Evolutionary conservation across 352 stramenopile species (phyloP), one percentile per base, ranked within the genome.

Genomic region (Phytophthora aleatoria): DNA sequence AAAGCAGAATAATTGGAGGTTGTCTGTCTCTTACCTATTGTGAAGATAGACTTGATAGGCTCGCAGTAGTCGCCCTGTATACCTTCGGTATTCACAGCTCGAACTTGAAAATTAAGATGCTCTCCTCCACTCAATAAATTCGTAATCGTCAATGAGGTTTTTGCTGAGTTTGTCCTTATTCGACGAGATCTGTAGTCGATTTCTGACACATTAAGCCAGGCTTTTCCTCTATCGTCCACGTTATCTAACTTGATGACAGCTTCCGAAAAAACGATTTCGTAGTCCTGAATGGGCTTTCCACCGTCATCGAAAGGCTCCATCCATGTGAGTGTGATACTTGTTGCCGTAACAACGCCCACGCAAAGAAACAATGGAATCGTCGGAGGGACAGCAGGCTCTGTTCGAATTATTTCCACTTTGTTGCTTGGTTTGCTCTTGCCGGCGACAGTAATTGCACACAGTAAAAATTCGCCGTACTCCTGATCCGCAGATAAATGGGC

Each of bases 251-350:
- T 74, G 13, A 91, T 85, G 3, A 88, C 51, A 4, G 79, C 81
- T 57, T 91, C 81, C 1, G 69, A 62, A 47, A 91, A 92, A 3
- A 75, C 63, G 9, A 92, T 73, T 38, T 92, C 81, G 20, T 92
- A 92, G 43, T 90, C 83, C 24, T 84, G 61, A 38, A 94, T 77
- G 1, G 70, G 57, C 13, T 72, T 73, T 0, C 86, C 86, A 12
- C 83, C 83, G 33, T 79, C 66, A 50, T 92, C 83, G 10, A 87
- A 59, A 1, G 83, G 86, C 11, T 78, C 71, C 2, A 77, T 67
- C 86, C 83, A 94, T 2, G 69, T 81, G 9, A 94, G 55, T 1
- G 73, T 81, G n/a, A 94, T 81, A 3, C 81, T 85, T 11, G 77
- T 85, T 10, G 78, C 81, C 5, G 82, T 90, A 15, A 90, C 73